These are phyloP conservation scores for Athelia sp. DNA, from an alignment of 1,284 basidiomycete species.

Conservation along the genomic window DNA sequence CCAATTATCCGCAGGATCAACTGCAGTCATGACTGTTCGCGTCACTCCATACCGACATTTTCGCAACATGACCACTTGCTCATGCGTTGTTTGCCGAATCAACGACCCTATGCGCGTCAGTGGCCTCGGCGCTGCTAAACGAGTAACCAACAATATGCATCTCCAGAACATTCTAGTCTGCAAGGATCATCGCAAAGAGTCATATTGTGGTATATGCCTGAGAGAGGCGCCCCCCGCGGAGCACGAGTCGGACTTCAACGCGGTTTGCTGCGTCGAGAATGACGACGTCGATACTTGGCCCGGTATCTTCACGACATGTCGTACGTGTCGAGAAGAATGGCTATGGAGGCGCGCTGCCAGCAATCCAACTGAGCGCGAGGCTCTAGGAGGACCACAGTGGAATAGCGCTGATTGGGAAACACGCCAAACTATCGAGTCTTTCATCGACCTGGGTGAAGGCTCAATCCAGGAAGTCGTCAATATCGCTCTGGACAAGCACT, in stretches of 20 bases:
- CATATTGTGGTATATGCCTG: slow-evolving; percentile 65
- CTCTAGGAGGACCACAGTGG: slow-evolving; percentile 45
- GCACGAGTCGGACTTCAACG: slow-evolving; percentile 31
- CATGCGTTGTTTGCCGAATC: slow-evolving; percentile 66
- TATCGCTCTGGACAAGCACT: slow-evolving; percentile 61
- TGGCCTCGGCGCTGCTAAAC: slow-evolving; percentile 48
- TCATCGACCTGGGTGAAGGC: slow-evolving; percentile 71
- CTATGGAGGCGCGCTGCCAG: slow-evolving; percentile 50
- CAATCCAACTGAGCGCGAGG: slow-evolving; percentile 48
- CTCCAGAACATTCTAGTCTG: slow-evolving; percentile 51
- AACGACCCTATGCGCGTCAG: slow-evolving; percentile 46
- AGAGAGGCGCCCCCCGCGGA: slow-evolving; percentile 49
- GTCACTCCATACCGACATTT: slow-evolving; percentile 38
- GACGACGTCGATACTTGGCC: slow-evolving; percentile 68
- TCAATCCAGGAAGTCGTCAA: slow-evolving; percentile 54
- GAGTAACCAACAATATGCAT: slow-evolving; percentile 31
- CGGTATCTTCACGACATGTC: slow-evolving; percentile 58
- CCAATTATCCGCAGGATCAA: background rate
- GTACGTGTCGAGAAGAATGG: slow-evolving; percentile 54
- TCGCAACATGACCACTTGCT: slow-evolving; percentile 32
- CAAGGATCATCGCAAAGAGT: slow-evolving; percentile 49
- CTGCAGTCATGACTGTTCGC: slow-evolving; percentile 20
- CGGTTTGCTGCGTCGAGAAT: slow-evolving; percentile 55
- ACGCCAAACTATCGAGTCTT: slow-evolving; percentile 53
- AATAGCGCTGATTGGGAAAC: slow-evolving; percentile 60